Conservation (phyloP, 495 filamentous ascomycete species). For the Penicillium longicatenatum region DNA sequence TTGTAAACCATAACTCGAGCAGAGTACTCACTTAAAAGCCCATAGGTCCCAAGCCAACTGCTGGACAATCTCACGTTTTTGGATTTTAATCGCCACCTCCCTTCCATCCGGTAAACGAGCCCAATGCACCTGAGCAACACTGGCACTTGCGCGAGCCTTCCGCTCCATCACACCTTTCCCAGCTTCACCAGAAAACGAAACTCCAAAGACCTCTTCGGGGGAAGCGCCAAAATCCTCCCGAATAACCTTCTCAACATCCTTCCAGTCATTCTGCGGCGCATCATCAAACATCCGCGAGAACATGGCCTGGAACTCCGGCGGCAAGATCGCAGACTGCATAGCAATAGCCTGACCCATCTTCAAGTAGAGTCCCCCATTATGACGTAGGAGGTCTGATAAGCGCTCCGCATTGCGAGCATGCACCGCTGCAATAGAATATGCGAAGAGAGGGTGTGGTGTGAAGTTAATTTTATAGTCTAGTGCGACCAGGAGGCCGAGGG, state of each 20-base stretch:
- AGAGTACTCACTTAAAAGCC: conserved; percentile 76
- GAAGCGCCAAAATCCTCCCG: conserved; percentile 82
- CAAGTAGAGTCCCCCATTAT: conserved; percentile 91
- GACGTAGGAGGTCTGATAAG: conserved; percentile 72
- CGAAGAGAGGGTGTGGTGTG: conserved; percentile 69
- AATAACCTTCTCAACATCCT: conserved; percentile 83
- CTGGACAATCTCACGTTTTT: conserved; percentile 88
- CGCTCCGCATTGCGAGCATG: conserved; percentile 83
- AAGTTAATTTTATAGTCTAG: conserved; percentile 98
- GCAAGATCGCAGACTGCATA: conserved; percentile 93
- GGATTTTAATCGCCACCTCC: conserved; percentile 93
- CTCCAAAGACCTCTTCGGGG: conserved; percentile 85
- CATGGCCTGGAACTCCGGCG: conserved; percentile 93
- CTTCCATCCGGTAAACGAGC: conserved; percentile 79
- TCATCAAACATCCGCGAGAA: conserved; percentile 97
- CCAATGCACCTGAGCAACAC: conserved; percentile 97
- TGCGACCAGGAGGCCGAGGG: conserved; percentile 76
- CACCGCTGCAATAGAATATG: conserved; percentile 66
- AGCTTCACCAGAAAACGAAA: conserved; percentile 69
- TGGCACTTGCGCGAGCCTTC: conserved; percentile 81
- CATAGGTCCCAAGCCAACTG: conserved; percentile 93
- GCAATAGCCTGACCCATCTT: conserved; percentile 99
- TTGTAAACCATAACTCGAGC: background rate
- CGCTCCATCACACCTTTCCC: conserved; percentile 84
- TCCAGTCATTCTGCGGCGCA: conserved; percentile 92